A percentile compares a stretch with the other conserved stretches of the same genome.
phyloP scores from a whole-genome alignment of 139 green algal species.

The Chara braunii region DNA sequence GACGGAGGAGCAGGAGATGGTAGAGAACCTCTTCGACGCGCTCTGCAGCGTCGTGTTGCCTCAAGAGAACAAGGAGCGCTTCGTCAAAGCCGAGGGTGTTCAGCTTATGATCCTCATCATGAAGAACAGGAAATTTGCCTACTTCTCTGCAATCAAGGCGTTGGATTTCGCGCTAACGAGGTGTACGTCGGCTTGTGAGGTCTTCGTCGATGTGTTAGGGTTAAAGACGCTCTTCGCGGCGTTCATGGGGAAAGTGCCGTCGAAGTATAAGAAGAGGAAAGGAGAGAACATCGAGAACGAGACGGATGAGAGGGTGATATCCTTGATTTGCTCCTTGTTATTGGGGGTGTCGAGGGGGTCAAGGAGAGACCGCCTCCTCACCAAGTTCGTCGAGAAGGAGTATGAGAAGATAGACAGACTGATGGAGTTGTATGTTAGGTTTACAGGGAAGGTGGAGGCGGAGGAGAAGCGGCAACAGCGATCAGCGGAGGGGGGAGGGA shows the following conservation, averaged over 20 bases:
- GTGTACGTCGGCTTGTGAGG: slow-evolving; percentile 56
- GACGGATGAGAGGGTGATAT: slow-evolving; percentile 78
- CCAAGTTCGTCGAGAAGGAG: slow-evolving; percentile 95
- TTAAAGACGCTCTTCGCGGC: slow-evolving; percentile 79
- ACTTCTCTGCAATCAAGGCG: slow-evolving; percentile 63
- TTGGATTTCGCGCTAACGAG: slow-evolving; percentile 81
- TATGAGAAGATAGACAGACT: slow-evolving; percentile 92
- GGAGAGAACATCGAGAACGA: slow-evolving; percentile 52
- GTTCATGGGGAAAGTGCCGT: slow-evolving; percentile 83
- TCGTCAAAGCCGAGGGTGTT: slow-evolving; percentile 64
- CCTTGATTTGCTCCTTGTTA: slow-evolving; percentile 69
- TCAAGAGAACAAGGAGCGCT: slow-evolving; percentile 49
- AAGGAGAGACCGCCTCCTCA: slow-evolving; percentile 62
- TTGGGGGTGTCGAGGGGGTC: slow-evolving; percentile 23
- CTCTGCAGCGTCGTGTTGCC: slow-evolving; percentile 71
- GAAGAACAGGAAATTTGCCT: slow-evolving; percentile 54
- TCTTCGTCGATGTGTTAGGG: slow-evolving; percentile 51
- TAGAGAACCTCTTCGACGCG: slow-evolving; percentile 85
- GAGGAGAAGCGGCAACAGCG: slow-evolving; percentile 36
- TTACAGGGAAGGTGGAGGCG: slow-evolving; percentile 3
- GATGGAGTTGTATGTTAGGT: slow-evolving; percentile 68
- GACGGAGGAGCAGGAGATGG: slow-evolving; percentile 45
- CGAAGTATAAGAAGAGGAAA: slow-evolving; percentile 42
- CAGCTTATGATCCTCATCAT: slow-evolving; percentile 94
- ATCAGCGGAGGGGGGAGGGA: slow-evolving; percentile 3